Evolutionary conservation across 495 filamentous ascomycete species (phyloP).

Genomic region (Xylaria nigripes): DNA sequence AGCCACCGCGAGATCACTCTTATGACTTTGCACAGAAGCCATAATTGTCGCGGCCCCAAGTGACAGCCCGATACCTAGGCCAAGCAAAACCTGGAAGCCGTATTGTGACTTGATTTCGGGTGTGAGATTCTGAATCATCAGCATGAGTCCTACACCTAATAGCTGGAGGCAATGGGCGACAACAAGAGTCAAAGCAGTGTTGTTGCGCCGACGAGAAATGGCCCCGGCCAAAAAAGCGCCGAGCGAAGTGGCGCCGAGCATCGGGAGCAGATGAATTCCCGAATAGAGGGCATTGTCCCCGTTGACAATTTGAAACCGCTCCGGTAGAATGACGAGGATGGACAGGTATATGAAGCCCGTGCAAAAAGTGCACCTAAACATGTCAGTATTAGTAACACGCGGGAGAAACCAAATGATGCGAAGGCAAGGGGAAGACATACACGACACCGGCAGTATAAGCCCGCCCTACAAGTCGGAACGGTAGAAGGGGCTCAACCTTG

Average conservation of each 20-base stretch:
- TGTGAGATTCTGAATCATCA: constrained; percentile 24
- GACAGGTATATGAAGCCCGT: constrained; percentile 51
- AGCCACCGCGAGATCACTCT: constrained; percentile 43
- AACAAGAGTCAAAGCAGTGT: constrained; percentile 44
- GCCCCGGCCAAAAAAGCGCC: constrained; percentile 44
- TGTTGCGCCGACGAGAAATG: constrained; percentile 37
- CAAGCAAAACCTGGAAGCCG: constrained; percentile 47
- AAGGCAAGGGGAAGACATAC: constrained; percentile 27
- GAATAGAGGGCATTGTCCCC: constrained; percentile 40
- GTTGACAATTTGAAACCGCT: constrained; percentile 53
- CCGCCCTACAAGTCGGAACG: constrained; percentile 30
- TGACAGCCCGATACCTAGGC: constrained; percentile 45
- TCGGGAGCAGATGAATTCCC: constrained; percentile 51
- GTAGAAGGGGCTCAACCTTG: constrained; percentile 35
- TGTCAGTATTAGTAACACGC: constrained; percentile 16
- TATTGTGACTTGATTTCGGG: constrained; percentile 32
- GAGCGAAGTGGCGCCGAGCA: constrained; percentile 43
- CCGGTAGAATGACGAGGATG: constrained; percentile 50
- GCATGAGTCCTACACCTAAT: constrained; percentile 44
- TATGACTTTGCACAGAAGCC: constrained; percentile 39
- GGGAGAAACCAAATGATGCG: background rate
- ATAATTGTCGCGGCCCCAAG: constrained; percentile 45
- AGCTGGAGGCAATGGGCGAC: constrained; percentile 43
- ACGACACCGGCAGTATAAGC: constrained; percentile 36
- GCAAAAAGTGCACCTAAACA: constrained; percentile 37